Evolutionary conservation across 768 basidiomycete species (phyloP).

Genomic region (Cyclocybe cylindracea): DNA sequence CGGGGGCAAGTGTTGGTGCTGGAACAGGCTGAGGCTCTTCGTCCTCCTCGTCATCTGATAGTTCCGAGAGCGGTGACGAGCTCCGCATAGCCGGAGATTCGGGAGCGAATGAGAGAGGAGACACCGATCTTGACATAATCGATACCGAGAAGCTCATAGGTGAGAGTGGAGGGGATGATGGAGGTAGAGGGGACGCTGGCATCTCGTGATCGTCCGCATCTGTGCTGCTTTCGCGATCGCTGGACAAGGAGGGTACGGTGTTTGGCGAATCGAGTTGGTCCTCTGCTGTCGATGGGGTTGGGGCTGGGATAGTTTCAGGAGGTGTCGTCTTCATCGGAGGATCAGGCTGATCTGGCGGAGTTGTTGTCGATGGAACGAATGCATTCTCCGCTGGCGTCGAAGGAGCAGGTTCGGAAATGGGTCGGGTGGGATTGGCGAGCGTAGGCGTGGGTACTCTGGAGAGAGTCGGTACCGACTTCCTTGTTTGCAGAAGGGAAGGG

Average conservation of each 20-base stretch:
- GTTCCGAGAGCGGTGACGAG: slow-evolving; percentile 25
- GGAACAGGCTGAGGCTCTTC: slow-evolving; percentile 1
- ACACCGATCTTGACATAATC: slow-evolving; percentile 37
- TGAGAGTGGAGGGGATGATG: slow-evolving; percentile 48
- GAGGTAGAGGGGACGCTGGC: slow-evolving; percentile 33
- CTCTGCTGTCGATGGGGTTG: slow-evolving; percentile 9
- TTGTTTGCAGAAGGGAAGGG: slow-evolving; percentile 25
- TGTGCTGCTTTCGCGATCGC: slow-evolving; percentile 32
- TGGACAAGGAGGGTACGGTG: slow-evolving; percentile 28
- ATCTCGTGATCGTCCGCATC: slow-evolving; percentile 26
- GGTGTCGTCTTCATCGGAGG: slow-evolving; percentile 13
- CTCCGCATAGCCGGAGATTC: slow-evolving; percentile 19
- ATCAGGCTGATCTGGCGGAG: slow-evolving; percentile 11
- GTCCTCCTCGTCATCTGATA: slow-evolving; percentile 24
- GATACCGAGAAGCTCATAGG: slow-evolving; percentile 40
- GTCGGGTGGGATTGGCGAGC: slow-evolving; percentile 23
- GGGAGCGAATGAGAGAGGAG: slow-evolving; percentile 22
- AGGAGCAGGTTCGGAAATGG: slow-evolving; percentile 41
- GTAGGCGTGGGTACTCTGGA: slow-evolving; percentile 31
- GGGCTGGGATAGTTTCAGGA: slow-evolving; percentile 10
- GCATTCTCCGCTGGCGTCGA: slow-evolving; percentile 16
- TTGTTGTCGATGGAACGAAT: slow-evolving; percentile 4
- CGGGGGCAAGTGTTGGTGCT: not conserved
- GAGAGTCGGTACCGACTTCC: slow-evolving; percentile 35
- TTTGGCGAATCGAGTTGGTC: slow-evolving; percentile 16